Base-by-base conservation (phyloP, 1,139 yeast species). In the Chernovozyma sophiae-reginae region DNA sequence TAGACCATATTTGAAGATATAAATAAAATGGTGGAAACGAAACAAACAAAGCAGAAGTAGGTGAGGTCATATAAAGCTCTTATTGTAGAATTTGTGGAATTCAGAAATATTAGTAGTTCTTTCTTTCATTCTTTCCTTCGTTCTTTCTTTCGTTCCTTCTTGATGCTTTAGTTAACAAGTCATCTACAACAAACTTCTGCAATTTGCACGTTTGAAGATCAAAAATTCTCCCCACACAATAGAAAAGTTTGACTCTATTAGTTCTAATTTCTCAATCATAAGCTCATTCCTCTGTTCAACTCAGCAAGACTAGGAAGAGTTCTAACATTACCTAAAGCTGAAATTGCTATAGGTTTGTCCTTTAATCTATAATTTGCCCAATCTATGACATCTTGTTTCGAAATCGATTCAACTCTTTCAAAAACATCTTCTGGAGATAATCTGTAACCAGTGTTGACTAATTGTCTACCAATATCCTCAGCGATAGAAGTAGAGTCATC, bases 401-500 rank as follows among this genome's bases (percentile, higher is more conserved):
- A 76, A 40, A 92, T 86, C 34, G 76, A 67, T 51, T 89, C 90
- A 17, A 92, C 95, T 45, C 85, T 74, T 46, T 81, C 79, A 58
- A 90, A 92, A 11, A 90, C 94, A 50, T 90, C 95, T 58, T 86
- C 96, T 3, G 98, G 97, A 13, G 94, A 74, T 51, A 87, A 72
- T 55, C 97, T 78, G 53, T 75, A 80, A 28, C 98, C 98, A 3
- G 97, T 90, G 39, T 96, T 90, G 34, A 92, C 95, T 44, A 92
- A 73, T 62, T 94, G 98, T 59, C 98, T 81, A 28, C 98, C 98
- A 51, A 94, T 87, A 62, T 92, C 98, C 62, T 92, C 99, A 25
- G 97, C 97, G 42, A 90, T 82, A 4, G 97, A 94, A 4, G 97
- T 89, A 16, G 96, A 82, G 44, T 96, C 97, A 60, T 94, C 99